These are phyloP conservation scores for Russula sp. DNA, from an alignment of 768 basidiomycete species.

Conservation along the genomic window DNA sequence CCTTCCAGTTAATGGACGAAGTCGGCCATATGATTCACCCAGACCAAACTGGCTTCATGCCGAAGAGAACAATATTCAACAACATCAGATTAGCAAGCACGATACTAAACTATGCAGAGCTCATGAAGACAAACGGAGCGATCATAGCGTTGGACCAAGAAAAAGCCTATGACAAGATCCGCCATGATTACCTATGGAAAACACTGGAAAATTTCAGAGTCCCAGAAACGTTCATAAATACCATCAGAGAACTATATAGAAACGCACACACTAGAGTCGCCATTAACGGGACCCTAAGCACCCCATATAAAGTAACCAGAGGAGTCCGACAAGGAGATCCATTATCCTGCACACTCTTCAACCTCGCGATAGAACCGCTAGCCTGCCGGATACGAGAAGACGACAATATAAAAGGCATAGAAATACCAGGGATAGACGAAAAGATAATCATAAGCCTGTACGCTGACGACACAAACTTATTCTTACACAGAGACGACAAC, in stretches of 20 bases:
- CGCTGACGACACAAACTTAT: too few species aligned
- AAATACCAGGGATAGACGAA: too few species aligned
- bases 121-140: neutral
- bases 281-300: slow-evolving; percentile 10
- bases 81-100: neutral
- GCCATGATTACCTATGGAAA: too few species aligned
- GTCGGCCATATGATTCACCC: neutral
- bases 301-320: slow-evolving; percentile 15
- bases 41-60: slow-evolving; percentile 18
- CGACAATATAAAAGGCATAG: too few species aligned
- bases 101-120: slow-evolving; percentile 9
- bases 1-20: slow-evolving; percentile 15
- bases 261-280: slow-evolving; percentile 1
- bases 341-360: slow-evolving; percentile 26
- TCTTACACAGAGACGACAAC: too few species aligned
- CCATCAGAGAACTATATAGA: slow-evolving; percentile 6
- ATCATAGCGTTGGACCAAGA: neutral
- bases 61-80: neutral
- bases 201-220: too few species aligned
- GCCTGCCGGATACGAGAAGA: too few species aligned
- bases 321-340: slow-evolving; percentile 28
- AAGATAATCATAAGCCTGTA: too few species aligned
- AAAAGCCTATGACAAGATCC: neutral
- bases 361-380: neutral
- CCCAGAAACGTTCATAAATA: too few species aligned